phyloP scores from a whole-genome alignment of 345 rosid genomes.

The Pugionium dolabratum region DNA sequence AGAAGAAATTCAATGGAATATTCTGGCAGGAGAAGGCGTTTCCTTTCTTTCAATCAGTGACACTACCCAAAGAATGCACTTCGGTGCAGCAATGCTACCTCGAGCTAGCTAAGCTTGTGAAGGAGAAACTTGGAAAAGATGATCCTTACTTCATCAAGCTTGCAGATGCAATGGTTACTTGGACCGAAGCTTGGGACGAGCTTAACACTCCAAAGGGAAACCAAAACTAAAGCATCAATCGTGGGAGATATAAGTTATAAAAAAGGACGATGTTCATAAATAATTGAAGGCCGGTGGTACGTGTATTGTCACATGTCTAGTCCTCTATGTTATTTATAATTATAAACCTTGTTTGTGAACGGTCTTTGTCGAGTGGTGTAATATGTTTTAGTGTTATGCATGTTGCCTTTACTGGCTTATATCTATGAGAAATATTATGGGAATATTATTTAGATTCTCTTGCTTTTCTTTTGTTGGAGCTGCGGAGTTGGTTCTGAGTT shows the following conservation, averaged over 20 bases:
- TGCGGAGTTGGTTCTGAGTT: no score
- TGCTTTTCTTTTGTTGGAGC: no score
- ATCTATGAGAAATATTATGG: constrained; percentile 1
- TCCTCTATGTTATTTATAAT: background rate
- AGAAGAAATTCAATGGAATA: constrained; percentile 26
- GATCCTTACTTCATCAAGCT: constrained; percentile 55
- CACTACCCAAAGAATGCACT: constrained; percentile 51
- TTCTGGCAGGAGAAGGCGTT: constrained; percentile 51
- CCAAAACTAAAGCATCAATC: background rate
- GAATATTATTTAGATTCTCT: no score
- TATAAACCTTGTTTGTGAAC: background rate
- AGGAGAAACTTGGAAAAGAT: constrained; percentile 43
- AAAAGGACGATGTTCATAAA: constrained; percentile 10
- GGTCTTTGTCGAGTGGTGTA: background rate
- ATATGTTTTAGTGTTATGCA: constrained; percentile 4
- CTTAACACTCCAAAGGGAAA: constrained; percentile 36
- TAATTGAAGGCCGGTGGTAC: background rate
- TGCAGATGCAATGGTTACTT: constrained; percentile 57
- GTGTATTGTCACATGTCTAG: constrained; percentile 9
- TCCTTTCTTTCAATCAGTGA: constrained; percentile 50
- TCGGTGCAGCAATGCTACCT: constrained; percentile 52
- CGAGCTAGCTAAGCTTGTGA: constrained; percentile 50
- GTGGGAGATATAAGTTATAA: background rate
- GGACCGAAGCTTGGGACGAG: constrained; percentile 62
- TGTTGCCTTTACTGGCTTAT: constrained; percentile 8